phyloP scores from a whole-genome alignment of 192 early-diverging fungal genomes.

The Backusella westeae region DNA sequence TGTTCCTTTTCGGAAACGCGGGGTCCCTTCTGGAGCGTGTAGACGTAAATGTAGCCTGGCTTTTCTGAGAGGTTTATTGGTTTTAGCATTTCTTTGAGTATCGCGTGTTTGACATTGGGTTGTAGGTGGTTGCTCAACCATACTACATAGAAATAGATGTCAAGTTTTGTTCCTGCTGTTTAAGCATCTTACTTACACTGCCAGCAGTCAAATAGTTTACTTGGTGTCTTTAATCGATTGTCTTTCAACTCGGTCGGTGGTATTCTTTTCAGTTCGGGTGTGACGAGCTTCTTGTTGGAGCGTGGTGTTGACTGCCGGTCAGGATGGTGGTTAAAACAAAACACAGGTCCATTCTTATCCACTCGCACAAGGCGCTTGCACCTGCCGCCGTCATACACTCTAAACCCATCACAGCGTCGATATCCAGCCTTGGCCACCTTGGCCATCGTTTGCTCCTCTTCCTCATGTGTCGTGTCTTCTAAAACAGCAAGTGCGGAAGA shows the following conservation, averaged over 20 bases:
- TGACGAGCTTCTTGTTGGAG: neutral
- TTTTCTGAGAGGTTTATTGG: neutral
- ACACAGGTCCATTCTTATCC: neutral
- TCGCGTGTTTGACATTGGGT: neutral
- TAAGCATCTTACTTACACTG: neutral
- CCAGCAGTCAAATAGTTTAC: slow-evolving; percentile 5
- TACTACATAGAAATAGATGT: neutral
- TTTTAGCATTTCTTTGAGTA: neutral
- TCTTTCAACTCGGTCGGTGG: neutral
- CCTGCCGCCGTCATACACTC: neutral
- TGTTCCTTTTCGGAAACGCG: neutral
- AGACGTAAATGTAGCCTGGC: neutral
- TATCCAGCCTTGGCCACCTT: neutral
- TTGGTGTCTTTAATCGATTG: neutral
- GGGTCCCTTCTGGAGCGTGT: neutral
- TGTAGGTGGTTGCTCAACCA: neutral
- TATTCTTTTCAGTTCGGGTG: neutral
- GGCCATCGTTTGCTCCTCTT: neutral
- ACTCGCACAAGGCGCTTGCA: neutral
- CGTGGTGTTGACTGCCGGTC: neutral
- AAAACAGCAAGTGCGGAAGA: neutral
- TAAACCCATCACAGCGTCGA: neutral
- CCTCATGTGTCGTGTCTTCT: neutral
- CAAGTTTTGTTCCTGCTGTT: no score
- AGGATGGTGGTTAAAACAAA: slow-evolving; percentile 1